Evolutionary conservation across 2,329 filamentous ascomycete genomes (phyloP), one percentile per base, ranked within the genome.

Genomic region (Ascochyta clinopodiicola): DNA sequence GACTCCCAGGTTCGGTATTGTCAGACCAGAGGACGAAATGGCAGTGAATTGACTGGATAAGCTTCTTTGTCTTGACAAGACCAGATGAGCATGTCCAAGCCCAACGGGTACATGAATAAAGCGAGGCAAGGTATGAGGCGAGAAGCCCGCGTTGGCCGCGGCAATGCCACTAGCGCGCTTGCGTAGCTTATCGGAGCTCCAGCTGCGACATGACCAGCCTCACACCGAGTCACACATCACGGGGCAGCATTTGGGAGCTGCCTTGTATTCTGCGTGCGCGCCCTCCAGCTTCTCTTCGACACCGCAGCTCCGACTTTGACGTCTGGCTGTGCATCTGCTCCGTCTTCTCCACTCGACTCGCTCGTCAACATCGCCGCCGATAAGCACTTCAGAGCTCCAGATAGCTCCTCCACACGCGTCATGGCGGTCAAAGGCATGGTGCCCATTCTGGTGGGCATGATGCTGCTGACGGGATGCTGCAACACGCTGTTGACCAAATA

Each of bases 401-500:
- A 27, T 27, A 32, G 51, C 57, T 47, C 55, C 19, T 37, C 42
- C 38, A 17, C 29, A 53, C 50, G 43, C 64, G 66, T 56, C 64
- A 96, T 96, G 90, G 84, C 89, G 65, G 82, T 84, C 63, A 86
- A 85, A 74, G 85, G 85, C 34, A 74, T 92, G 51, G 85, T 98
- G 57, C 92, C 92, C 34, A 84, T 97, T 71, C 83, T 98, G 61
- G 92, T 98, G 76, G 89, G 84, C 68, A 96, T 97, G 91, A 98
- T 98, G 94, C 83, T 98, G 72, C 79, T 96, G 73, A 97, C 94
- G 22, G 94, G 94, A 60, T 92, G 96, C 59, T 96, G 92, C 83
- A 99, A 99, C 76, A 99, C 95, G 1, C 86, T 99, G 59, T 83
- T 99, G 70, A 97, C 94, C 66, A 99, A 99, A 75, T 97, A 93